Conservation (phyloP, 140 eudicot species). For the Eryngium alpinum region DNA sequence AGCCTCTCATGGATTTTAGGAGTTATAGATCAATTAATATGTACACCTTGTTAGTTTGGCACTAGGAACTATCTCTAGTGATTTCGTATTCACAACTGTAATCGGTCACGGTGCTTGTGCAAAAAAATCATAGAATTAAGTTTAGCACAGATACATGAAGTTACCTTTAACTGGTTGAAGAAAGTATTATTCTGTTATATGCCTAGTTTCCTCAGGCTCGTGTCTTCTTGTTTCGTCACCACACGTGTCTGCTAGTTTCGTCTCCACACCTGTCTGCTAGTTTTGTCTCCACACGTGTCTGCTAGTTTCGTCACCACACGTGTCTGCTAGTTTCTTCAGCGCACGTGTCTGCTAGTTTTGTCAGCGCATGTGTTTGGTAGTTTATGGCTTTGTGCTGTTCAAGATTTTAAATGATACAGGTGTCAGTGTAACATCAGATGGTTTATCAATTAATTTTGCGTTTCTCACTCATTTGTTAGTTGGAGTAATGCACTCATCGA, state of each 20-base stretch:
- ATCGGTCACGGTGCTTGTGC: background rate
- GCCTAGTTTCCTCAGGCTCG: too few species aligned
- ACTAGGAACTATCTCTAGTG: background rate
- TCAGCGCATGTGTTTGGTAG: background rate
- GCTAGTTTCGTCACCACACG: background rate
- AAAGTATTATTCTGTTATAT: background rate
- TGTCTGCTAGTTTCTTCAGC: background rate
- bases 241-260: background rate
- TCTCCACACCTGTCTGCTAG: too few species aligned
- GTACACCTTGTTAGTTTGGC: too few species aligned
- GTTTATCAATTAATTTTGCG: background rate
- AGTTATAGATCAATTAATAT: too few species aligned
- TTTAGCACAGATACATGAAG: background rate
- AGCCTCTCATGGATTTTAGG: constrained; percentile 16
- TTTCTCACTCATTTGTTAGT: background rate
- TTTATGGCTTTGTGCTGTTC: background rate
- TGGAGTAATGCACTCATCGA: background rate
- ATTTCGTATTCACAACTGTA: background rate
- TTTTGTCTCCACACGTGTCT: too few species aligned
- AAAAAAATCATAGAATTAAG: background rate
- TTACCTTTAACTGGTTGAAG: background rate
- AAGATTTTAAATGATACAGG: background rate
- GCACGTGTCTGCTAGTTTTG: too few species aligned
- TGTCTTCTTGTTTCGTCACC: background rate
- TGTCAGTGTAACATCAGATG: background rate